phyloP scores from a whole-genome alignment of 352 stramenopile genomes.

The Globisporangium canariense region DNA sequence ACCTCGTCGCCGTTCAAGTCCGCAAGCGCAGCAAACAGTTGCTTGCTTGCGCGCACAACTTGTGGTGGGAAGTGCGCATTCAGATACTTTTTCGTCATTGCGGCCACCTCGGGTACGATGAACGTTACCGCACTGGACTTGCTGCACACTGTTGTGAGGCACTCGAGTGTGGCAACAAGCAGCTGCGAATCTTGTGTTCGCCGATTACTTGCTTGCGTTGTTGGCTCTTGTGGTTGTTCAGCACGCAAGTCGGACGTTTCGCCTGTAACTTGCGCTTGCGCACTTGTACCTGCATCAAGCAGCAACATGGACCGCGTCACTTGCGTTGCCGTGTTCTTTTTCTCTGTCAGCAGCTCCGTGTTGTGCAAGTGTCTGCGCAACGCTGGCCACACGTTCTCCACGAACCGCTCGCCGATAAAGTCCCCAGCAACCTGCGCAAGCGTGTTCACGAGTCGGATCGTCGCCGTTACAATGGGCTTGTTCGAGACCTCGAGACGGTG shows the following conservation, averaged over 20 bases:
- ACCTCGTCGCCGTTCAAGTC: slow-evolving; percentile 71
- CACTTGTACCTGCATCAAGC: slow-evolving; percentile 16
- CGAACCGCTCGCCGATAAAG: slow-evolving; percentile 79
- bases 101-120: slow-evolving; percentile 58
- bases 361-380: slow-evolving; percentile 38
- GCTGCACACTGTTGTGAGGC: slow-evolving; percentile 44
- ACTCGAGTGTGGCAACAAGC: slow-evolving; percentile 54
- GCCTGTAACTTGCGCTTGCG: not conserved
- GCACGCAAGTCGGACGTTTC: not conserved
- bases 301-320: slow-evolving; percentile 71
- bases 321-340: slow-evolving; percentile 15
- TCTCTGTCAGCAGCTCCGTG: slow-evolving; percentile 36
- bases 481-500: slow-evolving; percentile 53
- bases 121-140: slow-evolving; percentile 41
- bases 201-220: slow-evolving; percentile 17
- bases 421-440: slow-evolving; percentile 57
- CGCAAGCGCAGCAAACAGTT: slow-evolving; percentile 43
- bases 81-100: slow-evolving; percentile 44
- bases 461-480: slow-evolving; percentile 57
- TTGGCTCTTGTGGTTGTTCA: not conserved
- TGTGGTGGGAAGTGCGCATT: slow-evolving; percentile 27
- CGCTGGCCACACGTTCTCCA: slow-evolving; percentile 74
- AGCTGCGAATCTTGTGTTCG: slow-evolving; percentile 57
- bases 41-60: slow-evolving; percentile 33
- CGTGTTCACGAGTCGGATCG: slow-evolving; percentile 48